Conservation (phyloP, 352 stramenopile genomes). For the Globisporangium mamillatum region DNA sequence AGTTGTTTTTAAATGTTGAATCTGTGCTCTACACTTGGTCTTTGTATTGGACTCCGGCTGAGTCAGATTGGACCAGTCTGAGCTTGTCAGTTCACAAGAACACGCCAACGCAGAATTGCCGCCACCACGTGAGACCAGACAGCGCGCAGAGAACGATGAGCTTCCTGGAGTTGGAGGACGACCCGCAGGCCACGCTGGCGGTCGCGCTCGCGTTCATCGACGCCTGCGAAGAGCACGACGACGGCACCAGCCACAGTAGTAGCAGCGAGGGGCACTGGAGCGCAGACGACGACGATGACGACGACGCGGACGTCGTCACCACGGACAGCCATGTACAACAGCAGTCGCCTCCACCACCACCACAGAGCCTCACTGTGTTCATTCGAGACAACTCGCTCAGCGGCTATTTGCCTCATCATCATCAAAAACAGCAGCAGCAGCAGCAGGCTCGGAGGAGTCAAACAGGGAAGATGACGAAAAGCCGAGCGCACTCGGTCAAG, state of each 20-base stretch:
- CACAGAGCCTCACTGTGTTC: constrained; percentile 8
- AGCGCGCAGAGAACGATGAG: constrained; percentile 4
- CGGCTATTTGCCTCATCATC: not conserved
- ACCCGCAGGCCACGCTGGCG: constrained; percentile 16
- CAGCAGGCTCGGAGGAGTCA: not conserved
- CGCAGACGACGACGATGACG: not conserved
- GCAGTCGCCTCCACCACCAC: no score
- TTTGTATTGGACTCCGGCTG: no score
- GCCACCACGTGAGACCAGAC: no score
- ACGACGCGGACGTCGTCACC: not conserved
- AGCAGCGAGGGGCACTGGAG: constrained; percentile 3
- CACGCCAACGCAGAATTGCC: no score
- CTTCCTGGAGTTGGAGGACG: constrained; percentile 10
- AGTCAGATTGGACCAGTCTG: no score
- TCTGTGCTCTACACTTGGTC: no score
- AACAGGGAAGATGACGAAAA: no score
- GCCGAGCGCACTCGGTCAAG: not conserved
- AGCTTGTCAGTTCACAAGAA: no score
- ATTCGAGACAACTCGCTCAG: constrained; percentile 3
- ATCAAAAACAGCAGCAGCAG: not conserved
- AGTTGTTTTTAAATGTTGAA: no score
- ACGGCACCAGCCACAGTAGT: not conserved
- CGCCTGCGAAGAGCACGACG: constrained; percentile 1
- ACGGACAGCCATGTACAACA: no score
- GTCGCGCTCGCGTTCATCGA: constrained; percentile 25